phyloP scores from a whole-genome alignment of 2,329 filamentous ascomycete species.

The Coniochaeta sp. region DNA sequence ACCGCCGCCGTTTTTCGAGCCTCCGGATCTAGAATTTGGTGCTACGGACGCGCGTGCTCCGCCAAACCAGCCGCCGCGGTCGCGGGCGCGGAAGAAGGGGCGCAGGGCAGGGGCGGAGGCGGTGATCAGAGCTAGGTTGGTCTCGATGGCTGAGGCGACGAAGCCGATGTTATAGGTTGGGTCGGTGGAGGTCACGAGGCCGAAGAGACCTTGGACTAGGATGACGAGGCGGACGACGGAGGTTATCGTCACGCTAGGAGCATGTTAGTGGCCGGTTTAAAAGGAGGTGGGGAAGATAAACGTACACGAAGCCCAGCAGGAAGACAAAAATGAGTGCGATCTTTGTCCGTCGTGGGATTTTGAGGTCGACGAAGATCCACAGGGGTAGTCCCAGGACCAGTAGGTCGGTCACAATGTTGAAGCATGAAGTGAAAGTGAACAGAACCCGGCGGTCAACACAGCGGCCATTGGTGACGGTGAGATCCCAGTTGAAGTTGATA shows the following conservation, averaged over 20 bases:
- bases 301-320: conserved; percentile 23
- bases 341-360: conserved; percentile 21
- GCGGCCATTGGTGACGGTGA: conserved; percentile 24
- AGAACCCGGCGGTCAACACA: conserved; percentile 24
- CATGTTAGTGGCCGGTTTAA: background rate
- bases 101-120: conserved; percentile 32
- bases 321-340: conserved; percentile 23
- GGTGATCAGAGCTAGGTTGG: conserved; percentile 33
- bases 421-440: conserved; percentile 25
- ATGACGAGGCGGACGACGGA: conserved; percentile 25
- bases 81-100: conserved; percentile 25
- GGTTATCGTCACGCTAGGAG: conserved; percentile 25
- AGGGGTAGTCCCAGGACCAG: conserved; percentile 35
- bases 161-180: conserved; percentile 25
- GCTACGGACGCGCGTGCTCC: conserved; percentile 14
- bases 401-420: conserved; percentile 37
- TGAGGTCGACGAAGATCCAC: conserved; percentile 22
- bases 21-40: no score
- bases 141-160: conserved; percentile 29
- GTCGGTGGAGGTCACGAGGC: conserved; percentile 15
- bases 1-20: conserved; percentile 7
- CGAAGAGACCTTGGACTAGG: conserved; percentile 24
- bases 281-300: background rate
- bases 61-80: conserved; percentile 23
- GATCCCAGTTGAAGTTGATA: conserved; percentile 35